phyloP scores from a whole-genome alignment of 2,329 filamentous ascomycete genomes.

The Talaromyces marneffei region DNA sequence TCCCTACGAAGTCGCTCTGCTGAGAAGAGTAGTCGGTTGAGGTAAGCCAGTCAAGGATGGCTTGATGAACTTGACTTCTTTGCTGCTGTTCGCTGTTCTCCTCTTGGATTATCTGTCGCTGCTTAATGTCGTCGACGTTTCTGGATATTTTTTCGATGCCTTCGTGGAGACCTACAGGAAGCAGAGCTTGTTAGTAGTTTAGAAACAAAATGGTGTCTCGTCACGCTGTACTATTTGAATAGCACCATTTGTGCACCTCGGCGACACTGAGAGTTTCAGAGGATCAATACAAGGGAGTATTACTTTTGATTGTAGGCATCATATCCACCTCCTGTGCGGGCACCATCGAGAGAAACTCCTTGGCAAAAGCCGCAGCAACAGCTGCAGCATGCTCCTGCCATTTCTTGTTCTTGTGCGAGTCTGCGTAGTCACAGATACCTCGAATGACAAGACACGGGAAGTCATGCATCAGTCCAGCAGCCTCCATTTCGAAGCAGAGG shows the following conservation, averaged over 20 bases:
- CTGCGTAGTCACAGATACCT: conserved; percentile 17
- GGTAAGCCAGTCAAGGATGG: neutral
- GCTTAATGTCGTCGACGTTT: no score
- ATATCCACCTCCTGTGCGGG: neutral
- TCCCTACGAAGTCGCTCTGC: neutral
- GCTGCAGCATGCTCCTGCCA: conserved; percentile 16
- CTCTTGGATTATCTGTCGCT: neutral
- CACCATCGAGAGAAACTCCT: conserved; percentile 4
- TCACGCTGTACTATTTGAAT: neutral
- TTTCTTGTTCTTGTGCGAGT: conserved; percentile 16
- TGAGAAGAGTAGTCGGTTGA: neutral
- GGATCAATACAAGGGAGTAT: neutral
- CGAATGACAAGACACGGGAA: conserved; percentile 15
- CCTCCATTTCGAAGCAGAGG: conserved; percentile 15
- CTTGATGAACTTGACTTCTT: neutral
- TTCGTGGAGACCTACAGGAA: neutral
- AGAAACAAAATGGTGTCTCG: neutral
- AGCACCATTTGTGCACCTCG: neutral
- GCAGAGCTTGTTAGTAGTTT: neutral
- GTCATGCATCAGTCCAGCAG: conserved; percentile 13
- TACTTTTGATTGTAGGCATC: neutral
- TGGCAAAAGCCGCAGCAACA: conserved; percentile 14
- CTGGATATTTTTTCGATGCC: neutral
- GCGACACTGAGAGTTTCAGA: neutral
- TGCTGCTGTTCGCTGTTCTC: neutral